Evolutionary conservation across 768 basidiomycete genomes (phyloP), one percentile per base, ranked within the genome.

Genomic region (Pilatotrama ljubarskyi): DNA sequence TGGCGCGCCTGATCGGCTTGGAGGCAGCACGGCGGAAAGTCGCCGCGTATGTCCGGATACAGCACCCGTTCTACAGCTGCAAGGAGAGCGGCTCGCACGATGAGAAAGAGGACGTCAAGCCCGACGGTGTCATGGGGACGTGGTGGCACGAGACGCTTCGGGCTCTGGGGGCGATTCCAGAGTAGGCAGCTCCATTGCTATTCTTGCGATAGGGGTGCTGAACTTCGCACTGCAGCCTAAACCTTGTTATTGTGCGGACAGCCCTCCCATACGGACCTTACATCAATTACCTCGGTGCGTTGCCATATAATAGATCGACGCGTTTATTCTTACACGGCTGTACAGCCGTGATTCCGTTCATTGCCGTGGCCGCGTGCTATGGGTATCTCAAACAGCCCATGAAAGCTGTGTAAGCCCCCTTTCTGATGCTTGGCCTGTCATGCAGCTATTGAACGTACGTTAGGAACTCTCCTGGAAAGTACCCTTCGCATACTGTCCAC

Each of bases 81-180:
- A 77, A 84, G 8, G 83, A 82, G 61, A 92, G 90, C 72, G 81
- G 80, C 40, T 62, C 77, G 17, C 81, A 85, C 61, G 77, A 84
- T 53, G 93, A 93, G 76, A 87, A 85, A 69, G 87, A 90, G 46
- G 85, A 88, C 57, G 74, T 86, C 48, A 88, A 89, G 68, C 91
- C 93, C 11, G 73, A 77, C 18, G 87, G 85, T 44, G 81, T 84
- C 6, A 73, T 86, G 59, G 92, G 93, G 17, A 84, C 77, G 17
- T 95, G 93, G 93, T 94, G 91, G 90, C 93, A 95, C 65, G 93
- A 94, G 76, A 84, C 89, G 1, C 76, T 90, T 24, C 82, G 92
- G 35, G 83, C 83, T 70, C 71, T 94, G 61, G 90, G 86, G 20
- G 84, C 85, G 5, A 90, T 93, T 56, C 78, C 84, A 62, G 82